Conservation (phyloP, 768 basidiomycete genomes). For the Lactarius sanguifluus region DNA sequence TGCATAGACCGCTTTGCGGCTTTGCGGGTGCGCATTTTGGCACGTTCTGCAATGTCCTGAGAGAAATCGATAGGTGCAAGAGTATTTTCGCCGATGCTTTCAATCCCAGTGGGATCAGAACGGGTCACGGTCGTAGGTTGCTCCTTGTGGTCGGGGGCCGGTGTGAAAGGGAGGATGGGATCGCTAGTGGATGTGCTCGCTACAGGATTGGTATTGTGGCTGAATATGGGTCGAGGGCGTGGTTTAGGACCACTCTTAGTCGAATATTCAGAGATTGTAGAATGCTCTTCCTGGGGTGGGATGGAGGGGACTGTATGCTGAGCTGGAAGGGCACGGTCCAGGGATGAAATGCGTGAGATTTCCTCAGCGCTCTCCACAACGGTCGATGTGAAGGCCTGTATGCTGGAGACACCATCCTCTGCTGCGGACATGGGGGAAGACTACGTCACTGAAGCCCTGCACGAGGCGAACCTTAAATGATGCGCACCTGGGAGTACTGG, state of each 20-base stretch:
- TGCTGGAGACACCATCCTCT: constrained; percentile 22
- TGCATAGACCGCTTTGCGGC: constrained; percentile 24
- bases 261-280: constrained; percentile 22
- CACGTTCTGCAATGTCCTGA: constrained; percentile 37
- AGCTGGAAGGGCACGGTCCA: neutral
- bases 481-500: constrained; percentile 20
- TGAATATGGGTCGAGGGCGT: constrained; percentile 27
- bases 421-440: constrained; percentile 1
- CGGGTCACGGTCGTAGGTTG: constrained; percentile 3
- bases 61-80: constrained; percentile 24
- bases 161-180: constrained; percentile 17
- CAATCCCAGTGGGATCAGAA: constrained; percentile 3
- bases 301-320: constrained; percentile 23
- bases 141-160: constrained; percentile 7
- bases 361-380: neutral
- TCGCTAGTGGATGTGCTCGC: constrained; percentile 21
- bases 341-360: constrained; percentile 22
- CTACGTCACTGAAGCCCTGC: constrained; percentile 16
- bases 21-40: constrained; percentile 36
- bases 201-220: constrained; percentile 1
- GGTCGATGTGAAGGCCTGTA: constrained; percentile 22
- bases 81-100: neutral
- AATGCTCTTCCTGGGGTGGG: constrained; percentile 6
- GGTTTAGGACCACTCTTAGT: constrained; percentile 12
- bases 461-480: constrained; percentile 15